These are phyloP conservation scores for Amaranthus cruentus DNA, from an alignment of 148 eudicot species.

Conservation along the genomic window DNA sequence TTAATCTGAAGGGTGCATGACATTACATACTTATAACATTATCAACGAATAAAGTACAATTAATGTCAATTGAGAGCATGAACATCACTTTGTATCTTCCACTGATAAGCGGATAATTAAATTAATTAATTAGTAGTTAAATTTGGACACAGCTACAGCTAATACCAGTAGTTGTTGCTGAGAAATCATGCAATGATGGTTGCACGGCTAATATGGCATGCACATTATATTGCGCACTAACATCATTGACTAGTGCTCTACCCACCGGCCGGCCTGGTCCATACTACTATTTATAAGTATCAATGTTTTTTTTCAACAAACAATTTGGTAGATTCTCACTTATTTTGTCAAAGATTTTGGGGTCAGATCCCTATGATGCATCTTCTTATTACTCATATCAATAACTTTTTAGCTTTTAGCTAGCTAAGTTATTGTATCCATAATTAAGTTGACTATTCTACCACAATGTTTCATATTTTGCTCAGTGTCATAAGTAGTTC, in stretches of 20 bases:
- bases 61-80: too few species aligned
- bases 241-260: neutral
- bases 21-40: too few species aligned
- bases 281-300: neutral
- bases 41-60: too few species aligned
- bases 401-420: neutral
- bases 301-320: neutral
- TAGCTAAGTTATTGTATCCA: too few species aligned
- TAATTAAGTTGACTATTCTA: too few species aligned
- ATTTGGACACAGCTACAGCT: slow-evolving; percentile 15
- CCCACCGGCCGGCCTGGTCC: neutral
- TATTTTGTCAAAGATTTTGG: neutral
- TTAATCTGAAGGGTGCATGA: too few species aligned
- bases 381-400: neutral
- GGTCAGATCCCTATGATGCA: neutral
- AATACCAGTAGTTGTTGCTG: neutral
- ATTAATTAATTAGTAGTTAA: neutral
- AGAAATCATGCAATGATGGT: slow-evolving; percentile 12
- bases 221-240: slow-evolving; percentile 13
- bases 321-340: neutral
- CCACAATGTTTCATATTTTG: too few species aligned
- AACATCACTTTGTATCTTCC: too few species aligned
- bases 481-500: too few species aligned
- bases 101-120: too few species aligned
- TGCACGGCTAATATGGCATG: slow-evolving; percentile 5